Evolutionary conservation across 2,329 filamentous ascomycete species (phyloP).

Genomic region (Gnomoniopsis sp.): DNA sequence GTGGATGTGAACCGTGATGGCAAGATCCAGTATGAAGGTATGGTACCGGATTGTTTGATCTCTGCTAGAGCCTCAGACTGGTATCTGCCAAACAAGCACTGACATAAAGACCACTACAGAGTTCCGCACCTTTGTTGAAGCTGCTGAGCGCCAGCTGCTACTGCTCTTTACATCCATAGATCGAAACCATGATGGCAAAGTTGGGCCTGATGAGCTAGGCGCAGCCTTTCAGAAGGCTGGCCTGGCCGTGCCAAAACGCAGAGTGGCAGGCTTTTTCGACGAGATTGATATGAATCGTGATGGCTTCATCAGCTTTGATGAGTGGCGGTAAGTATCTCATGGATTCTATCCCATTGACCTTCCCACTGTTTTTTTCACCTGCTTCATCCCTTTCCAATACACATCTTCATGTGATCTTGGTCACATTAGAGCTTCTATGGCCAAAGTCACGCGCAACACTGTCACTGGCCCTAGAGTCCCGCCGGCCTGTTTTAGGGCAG

Average conservation of each 20-base stretch:
- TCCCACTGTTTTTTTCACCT: background rate
- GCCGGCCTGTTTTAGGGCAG: no score
- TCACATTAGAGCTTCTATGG: no score
- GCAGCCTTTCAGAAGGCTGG: slow-evolving; percentile 75
- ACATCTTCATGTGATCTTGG: no score
- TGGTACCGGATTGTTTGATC: background rate
- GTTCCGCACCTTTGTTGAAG: slow-evolving; percentile 83
- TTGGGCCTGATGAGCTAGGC: slow-evolving; percentile 82
- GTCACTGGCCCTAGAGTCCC: no score
- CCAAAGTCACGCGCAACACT: no score
- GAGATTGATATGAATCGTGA: slow-evolving; percentile 90
- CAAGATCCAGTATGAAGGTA: slow-evolving; percentile 74
- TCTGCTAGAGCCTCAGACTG: no score
- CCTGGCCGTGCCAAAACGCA: slow-evolving; percentile 71
- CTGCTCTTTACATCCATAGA: slow-evolving; percentile 85
- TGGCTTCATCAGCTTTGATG: slow-evolving; percentile 82
- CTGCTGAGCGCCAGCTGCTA: slow-evolving; percentile 80
- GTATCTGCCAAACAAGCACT: background rate
- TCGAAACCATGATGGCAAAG: slow-evolving; percentile 75
- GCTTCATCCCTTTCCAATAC: background rate
- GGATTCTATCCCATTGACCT: slow-evolving; percentile 14
- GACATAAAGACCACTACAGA: slow-evolving; percentile 49
- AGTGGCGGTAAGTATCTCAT: slow-evolving; percentile 79
- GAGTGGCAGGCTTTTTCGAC: slow-evolving; percentile 80
- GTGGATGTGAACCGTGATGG: slow-evolving; percentile 86